phyloP scores from a whole-genome alignment of 371 early-diverging fungal genomes.

The Lichtheimia ornata region DNA sequence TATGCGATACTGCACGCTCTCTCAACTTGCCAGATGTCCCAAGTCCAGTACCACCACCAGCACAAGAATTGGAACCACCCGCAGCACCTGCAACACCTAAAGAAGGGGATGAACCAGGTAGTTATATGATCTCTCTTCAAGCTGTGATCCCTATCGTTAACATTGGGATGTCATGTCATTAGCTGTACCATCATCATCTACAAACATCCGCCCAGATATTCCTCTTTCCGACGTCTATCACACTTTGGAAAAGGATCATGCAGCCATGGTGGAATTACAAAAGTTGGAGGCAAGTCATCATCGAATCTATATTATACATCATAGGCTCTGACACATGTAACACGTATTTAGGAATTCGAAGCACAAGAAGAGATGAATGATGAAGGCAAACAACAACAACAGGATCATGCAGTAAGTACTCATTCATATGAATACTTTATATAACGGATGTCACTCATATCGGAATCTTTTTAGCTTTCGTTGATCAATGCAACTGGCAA shows the following conservation, averaged over 20 bases:
- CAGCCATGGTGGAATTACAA: slow-evolving; percentile 67
- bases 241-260: slow-evolving; percentile 77
- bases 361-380: slow-evolving; percentile 56
- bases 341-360: slow-evolving; percentile 35
- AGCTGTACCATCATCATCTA: no score
- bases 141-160: no score
- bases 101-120: slow-evolving; percentile 8
- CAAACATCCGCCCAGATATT: slow-evolving; percentile 14
- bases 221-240: slow-evolving; percentile 75
- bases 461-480: slow-evolving; percentile 27
- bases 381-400: slow-evolving; percentile 48
- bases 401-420: slow-evolving; percentile 22
- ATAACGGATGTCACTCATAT: no score
- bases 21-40: slow-evolving; percentile 10
- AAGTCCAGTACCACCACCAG: background rate
- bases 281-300: slow-evolving; percentile 46
- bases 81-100: background rate
- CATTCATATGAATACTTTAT: background rate
- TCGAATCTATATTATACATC: background rate
- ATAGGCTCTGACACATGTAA: background rate
- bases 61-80: background rate
- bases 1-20: slow-evolving; percentile 11
- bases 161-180: no score
- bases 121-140: background rate
- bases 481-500: slow-evolving; percentile 54